Conservation (phyloP, 2,329 filamentous ascomycete genomes). For the Sphaerulina vaccinii region DNA sequence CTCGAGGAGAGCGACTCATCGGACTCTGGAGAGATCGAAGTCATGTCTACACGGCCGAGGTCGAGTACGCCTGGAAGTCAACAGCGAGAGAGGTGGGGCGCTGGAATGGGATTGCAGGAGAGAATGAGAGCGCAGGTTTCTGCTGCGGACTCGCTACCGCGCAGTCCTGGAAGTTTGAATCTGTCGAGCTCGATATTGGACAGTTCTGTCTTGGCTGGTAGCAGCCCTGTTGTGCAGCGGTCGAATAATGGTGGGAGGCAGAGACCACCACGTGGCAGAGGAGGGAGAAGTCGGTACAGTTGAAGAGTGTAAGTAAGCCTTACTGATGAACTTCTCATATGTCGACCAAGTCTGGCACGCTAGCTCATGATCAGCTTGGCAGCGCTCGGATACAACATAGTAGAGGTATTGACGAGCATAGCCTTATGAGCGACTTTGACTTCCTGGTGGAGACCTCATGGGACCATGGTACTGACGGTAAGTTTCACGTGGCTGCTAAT, state of each 20-base stretch:
- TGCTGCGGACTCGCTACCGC: constrained; percentile 31
- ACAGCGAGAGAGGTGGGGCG: constrained; percentile 5
- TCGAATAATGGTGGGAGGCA: constrained; percentile 17
- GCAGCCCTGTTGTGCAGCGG: constrained; percentile 38
- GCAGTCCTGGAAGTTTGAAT: constrained; percentile 37
- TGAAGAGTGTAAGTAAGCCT: constrained; percentile 1
- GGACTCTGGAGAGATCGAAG: constrained; percentile 29
- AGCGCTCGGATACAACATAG: too few relatives aligned
- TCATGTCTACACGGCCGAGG: constrained; percentile 3
- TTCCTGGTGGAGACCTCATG: too few relatives aligned
- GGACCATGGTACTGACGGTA: too few relatives aligned
- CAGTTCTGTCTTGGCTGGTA: constrained; percentile 35
- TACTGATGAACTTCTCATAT: neutral
- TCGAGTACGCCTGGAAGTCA: constrained; percentile 16
- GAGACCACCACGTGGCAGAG: constrained; percentile 3
- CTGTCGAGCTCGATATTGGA: constrained; percentile 39
- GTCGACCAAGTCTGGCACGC: too few relatives aligned
- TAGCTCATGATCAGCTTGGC: too few relatives aligned
- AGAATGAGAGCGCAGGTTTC: constrained; percentile 33
- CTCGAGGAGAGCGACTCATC: constrained; percentile 42
- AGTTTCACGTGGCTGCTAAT: too few relatives aligned
- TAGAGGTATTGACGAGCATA: too few relatives aligned
- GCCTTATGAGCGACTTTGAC: too few relatives aligned
- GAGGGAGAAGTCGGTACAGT: constrained; percentile 11
- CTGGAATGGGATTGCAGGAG: constrained; percentile 32